Percentiles rank a stretch among this genome's conserved stretches.
phyloP scores from a whole-genome alignment of 2,329 filamentous ascomycete species.

The Blastomyces parvus region DNA sequence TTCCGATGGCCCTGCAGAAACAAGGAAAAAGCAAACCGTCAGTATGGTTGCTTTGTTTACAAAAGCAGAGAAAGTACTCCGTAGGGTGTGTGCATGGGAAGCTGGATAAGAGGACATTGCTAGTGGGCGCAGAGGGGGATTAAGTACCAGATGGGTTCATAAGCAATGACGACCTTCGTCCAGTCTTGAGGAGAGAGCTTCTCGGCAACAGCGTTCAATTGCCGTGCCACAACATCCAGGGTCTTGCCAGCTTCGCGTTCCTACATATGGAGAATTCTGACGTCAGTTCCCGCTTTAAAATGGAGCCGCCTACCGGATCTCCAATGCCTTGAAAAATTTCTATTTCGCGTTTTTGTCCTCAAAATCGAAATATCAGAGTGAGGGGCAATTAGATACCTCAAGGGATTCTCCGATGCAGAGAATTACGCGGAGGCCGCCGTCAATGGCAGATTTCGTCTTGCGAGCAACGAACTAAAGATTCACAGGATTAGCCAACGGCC shows the following conservation, averaged over 20 bases:
- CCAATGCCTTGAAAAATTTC: not conserved
- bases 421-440: constrained; percentile 81
- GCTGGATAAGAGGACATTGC: not conserved
- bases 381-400: constrained; percentile 42
- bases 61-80: not conserved
- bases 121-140: not conserved
- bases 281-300: constrained; percentile 4
- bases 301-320: not conserved
- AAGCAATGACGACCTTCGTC: constrained; percentile 90
- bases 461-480: constrained; percentile 58
- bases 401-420: constrained; percentile 96
- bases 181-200: constrained; percentile 62
- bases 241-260: constrained; percentile 81
- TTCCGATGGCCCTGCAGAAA: constrained; percentile 57
- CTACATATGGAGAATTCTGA: constrained; percentile 26
- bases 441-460: constrained; percentile 90
- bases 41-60: constrained; percentile 5
- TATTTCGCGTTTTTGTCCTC: not conserved
- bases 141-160: constrained; percentile 96
- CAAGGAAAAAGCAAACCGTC: constrained; percentile 5
- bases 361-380: constrained; percentile 12
- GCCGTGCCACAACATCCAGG: constrained; percentile 59
- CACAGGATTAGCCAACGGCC: constrained; percentile 5
- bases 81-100: no score
- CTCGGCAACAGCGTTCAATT: constrained; percentile 74